Evolutionary conservation across 345 rosid genomes (phyloP), one percentile per base, ranked within the genome.

Genomic region (Pistacia vera): DNA sequence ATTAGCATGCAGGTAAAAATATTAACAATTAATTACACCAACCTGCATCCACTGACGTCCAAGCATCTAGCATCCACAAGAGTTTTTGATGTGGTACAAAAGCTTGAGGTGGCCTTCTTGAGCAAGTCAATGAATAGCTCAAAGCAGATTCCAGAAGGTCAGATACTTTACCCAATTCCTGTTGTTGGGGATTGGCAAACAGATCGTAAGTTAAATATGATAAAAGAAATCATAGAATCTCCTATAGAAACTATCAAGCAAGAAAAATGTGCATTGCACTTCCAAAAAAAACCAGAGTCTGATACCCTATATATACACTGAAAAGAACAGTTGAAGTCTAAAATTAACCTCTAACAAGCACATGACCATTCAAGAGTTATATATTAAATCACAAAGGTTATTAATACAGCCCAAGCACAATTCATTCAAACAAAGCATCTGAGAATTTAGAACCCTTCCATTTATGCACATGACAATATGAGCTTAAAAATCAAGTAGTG

Each of bases 11-110:
- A 74, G 20, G 77, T 4, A 51, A 63, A 52, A 1, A 41, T 55
- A 67, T 36, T 66, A 70, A 13, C 46, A 67, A 14, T 52, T 48
- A 63, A 65, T 11, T 41, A 41, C 57, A 59, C 83, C 76, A 44
- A 87, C 98, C 92, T 66, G 84, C 83, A 74, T 85, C 86, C 30
- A 85, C 83, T 44, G 89, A 81, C 64, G 80, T 79, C 91, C 89
- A 92, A 22, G 93, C 98, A 78, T 92, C 98, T 73, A 92, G 80
- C 76, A 87, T 81, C 99, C 98, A 93, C 67, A 93, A 63, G 72
- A 93, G 70, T 73, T 91, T 95, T 71, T 90, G 92, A 82, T 92
- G 94, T 12, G 95, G 92, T 68, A 85, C 79, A 72, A 95, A 91
- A 80, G 81, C 85, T 83, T 90, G 97, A 28, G 99, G 98, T 73